Base-by-base conservation (phyloP, 2,329 filamentous ascomycete genomes). In the Hypoxylon rubiginosum region DNA sequence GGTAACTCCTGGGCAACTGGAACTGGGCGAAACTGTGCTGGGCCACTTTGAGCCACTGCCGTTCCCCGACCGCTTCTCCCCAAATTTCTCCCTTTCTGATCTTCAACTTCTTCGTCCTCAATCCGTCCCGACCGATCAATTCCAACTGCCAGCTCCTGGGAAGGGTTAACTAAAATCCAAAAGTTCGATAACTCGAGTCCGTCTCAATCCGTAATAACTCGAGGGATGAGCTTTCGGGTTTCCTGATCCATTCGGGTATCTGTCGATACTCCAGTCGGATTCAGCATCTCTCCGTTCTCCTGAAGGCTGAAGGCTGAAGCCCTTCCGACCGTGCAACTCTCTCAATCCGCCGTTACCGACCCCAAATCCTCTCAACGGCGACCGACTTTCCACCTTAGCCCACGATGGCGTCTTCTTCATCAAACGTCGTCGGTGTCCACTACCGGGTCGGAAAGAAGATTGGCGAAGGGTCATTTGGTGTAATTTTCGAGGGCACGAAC, bases 371-470 rank as follows among this genome's bases (percentile, higher is more conserved):
- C 34, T 62, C 51, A 54, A 19, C 34, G 52, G 55, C 54, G 36
- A 60, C 49, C 62, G 13, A 55, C 24, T 55, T 11, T 55, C 39
- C 39, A 50, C 64, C n/a, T 46, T 50, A 55, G 56, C 17, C 73
- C 79, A 79, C 76, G 79, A 96, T 96, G 93, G 90, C 93, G 64
- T 94, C 92, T 71, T 93, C 92, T 66, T 96, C 93, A 70, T 97
- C 94, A 68, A 98, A 98, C 82, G 96, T 99, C 73, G 96, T 98
- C 77, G 96, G 96, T 79, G 96, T 99, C 73, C 96, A 99, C 84
- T 99, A 99, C 82, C 89, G 96, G 72, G 96, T 99, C 72, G 96
- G 96, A 76, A 98, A 98, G 89, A 99, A 99, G 86, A 98, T 99
- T 75, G 96, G 96, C 80, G 96, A 98, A 88, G 95, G 95, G 71